Percentiles rank a stretch among this genome's conserved stretches.
These are phyloP conservation scores for Aureobasidium namibiae DNA, from an alignment of 2,329 filamentous ascomycete genomes.

Conservation along the genomic window DNA sequence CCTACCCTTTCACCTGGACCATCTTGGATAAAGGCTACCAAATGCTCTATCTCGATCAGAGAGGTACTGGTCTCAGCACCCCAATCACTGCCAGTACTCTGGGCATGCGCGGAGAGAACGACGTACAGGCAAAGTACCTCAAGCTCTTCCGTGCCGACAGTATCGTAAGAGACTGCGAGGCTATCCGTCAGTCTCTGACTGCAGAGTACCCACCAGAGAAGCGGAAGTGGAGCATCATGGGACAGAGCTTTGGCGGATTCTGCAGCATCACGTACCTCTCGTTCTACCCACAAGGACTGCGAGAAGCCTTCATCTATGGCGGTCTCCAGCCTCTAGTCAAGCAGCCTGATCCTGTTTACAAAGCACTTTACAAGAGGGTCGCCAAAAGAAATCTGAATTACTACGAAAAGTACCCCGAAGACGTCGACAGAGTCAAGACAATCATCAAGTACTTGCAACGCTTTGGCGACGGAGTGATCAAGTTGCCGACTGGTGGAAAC, in stretches of 20 bases:
- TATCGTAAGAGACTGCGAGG: constrained; percentile 83
- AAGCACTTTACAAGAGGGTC: constrained; percentile 60
- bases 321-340: constrained; percentile 71
- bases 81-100: constrained; percentile 70
- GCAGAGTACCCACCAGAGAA: constrained; percentile 56
- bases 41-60: constrained; percentile 76
- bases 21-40: constrained; percentile 77
- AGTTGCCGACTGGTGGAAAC: constrained; percentile 62
- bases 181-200: constrained; percentile 68
- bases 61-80: constrained; percentile 78
- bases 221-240: constrained; percentile 76
- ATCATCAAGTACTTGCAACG: constrained; percentile 57
- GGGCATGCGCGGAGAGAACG: constrained; percentile 50
- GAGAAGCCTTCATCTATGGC: constrained; percentile 75
- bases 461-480: constrained; percentile 48
- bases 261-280: constrained; percentile 77
- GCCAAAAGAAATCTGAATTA: constrained; percentile 67
- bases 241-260: constrained; percentile 90
- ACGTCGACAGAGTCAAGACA: constrained; percentile 57
- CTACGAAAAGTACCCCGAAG: constrained; percentile 78
- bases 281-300: constrained; percentile 65
- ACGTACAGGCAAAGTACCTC: constrained; percentile 70
- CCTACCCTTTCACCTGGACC: constrained; percentile 59
- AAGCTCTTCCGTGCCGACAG: constrained; percentile 81
- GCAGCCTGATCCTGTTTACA: constrained; percentile 66